A percentile compares a stretch with the other conserved stretches of the same genome.
Evolutionary conservation across 352 stramenopile species (phyloP).

Genomic region (Halophytophthora polymorphica): DNA sequence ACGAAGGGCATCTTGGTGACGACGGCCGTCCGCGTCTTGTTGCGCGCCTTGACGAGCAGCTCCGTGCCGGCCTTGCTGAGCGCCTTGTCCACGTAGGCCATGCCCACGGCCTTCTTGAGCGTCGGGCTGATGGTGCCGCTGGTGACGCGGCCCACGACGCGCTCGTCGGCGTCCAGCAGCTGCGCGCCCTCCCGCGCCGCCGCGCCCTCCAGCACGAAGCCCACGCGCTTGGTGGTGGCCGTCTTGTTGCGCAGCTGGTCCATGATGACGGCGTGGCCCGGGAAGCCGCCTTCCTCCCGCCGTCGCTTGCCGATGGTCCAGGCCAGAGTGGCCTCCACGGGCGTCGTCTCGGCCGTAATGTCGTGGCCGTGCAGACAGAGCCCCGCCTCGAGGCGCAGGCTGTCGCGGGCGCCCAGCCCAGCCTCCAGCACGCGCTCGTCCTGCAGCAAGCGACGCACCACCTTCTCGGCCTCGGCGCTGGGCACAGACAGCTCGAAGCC

Average conservation of each 20-base stretch:
- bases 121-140: conserved; percentile 96
- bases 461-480: conserved; percentile 45
- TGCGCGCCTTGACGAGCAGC: conserved; percentile 93
- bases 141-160: conserved; percentile 91
- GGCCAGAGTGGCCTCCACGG: conserved; percentile 91
- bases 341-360: conserved; percentile 94
- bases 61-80: conserved; percentile 91
- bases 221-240: conserved; percentile 91
- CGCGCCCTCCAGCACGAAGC: conserved; percentile 94
- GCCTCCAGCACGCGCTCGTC: conserved; percentile 87
- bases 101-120: conserved; percentile 96
- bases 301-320: conserved; percentile 92
- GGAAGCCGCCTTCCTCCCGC: conserved; percentile 90
- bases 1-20: conserved; percentile 99
- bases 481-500: conserved; percentile 97
- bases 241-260: conserved; percentile 94
- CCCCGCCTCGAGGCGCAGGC: conserved; percentile 96
- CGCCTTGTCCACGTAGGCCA: conserved; percentile 96
- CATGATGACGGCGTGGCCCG: conserved; percentile 94
- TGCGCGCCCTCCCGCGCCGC: conserved; percentile 91
- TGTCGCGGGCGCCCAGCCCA: conserved; percentile 96
- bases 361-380: conserved; percentile 99
- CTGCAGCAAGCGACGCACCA: conserved; percentile 51
- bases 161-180: conserved; percentile 87
- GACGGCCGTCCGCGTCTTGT: conserved; percentile 92